Base-by-base conservation (phyloP, 306 rosid species). In the Trifolium repens region DNA sequence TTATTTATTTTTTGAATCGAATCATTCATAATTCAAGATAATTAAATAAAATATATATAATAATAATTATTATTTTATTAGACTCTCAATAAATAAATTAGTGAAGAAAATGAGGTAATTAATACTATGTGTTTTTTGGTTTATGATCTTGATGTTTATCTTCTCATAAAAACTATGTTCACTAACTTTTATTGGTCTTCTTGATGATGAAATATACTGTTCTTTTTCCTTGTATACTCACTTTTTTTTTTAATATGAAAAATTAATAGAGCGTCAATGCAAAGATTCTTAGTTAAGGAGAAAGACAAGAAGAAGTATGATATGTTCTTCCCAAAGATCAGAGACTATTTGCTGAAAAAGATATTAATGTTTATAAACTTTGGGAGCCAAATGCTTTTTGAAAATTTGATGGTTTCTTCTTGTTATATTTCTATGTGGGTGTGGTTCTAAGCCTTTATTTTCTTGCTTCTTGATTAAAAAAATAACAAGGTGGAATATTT, bases 221-320 rank as follows among this genome's bases (percentile, higher is more conserved):
- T 75, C 50, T 55, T 70, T 75, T 62, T 44, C 80, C 62, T 7
- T 32, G 34, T 40, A 17, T 71, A 12, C 13, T 32, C 50, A 63
- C 59, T 50, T 81, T 66, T 17, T 69, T 57, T 32, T 69, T 55
- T 59, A 75, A 49, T 55, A 65, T 50, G 69, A 82, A 78, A 66
- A 50, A 43, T 15, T 77, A 72, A 74, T n/a, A 73, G 32, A 73
- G 71, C 80, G 84, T 85, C 89, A 89, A 85, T 77, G 90, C 77
- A 61, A 66, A 88, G 92, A 96, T 88, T 90, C 98, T 76, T 43
- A 22, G 81, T 53, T 70, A 78, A 62, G 81, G 91, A 84, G 86
- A 83, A 86, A 78, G 96, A 90, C 97, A 96, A 92, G 78, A 68
- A 89, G 96, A 94, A 85, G 69, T 88, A 68, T 87, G 91, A 72